Evolutionary conservation across 306 rosid genomes (phyloP).

Genomic region (Prunus padus): DNA sequence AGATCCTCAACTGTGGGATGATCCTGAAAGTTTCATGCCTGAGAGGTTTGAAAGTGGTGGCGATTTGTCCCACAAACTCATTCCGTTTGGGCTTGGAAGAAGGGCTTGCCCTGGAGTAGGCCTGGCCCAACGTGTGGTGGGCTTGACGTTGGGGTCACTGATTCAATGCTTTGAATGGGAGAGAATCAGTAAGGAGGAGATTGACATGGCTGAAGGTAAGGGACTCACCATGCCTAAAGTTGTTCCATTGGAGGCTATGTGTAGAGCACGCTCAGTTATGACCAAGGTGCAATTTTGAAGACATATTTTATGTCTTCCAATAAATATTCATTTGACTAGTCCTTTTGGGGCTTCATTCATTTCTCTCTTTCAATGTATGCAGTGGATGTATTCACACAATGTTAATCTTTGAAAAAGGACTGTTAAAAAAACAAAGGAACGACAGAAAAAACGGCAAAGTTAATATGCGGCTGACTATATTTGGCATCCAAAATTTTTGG

Average conservation of each 20-base stretch:
- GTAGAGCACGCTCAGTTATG: constrained; percentile 28
- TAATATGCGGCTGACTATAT: too few species aligned
- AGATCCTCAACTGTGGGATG: constrained; percentile 23
- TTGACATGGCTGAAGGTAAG: constrained; percentile 34
- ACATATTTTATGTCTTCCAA: too few species aligned
- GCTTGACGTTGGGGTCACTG: constrained; percentile 26
- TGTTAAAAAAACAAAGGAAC: too few species aligned
- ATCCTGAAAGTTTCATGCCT: constrained; percentile 14
- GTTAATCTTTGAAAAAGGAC: too few species aligned
- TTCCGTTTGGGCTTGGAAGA: constrained; percentile 29
- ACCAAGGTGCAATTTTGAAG: not conserved
- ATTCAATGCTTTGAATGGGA: constrained; percentile 32
- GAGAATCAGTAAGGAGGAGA: constrained; percentile 20
- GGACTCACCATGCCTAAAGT: constrained; percentile 32
- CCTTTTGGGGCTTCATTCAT: too few species aligned
- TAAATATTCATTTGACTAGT: too few species aligned
- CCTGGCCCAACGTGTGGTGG: constrained; percentile 21
- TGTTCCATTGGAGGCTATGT: constrained; percentile 26
- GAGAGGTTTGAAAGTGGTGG: constrained; percentile 13
- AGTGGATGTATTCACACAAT: too few species aligned
- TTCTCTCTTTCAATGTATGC: too few species aligned
- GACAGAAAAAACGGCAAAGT: too few species aligned
- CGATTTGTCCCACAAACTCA: not conserved
- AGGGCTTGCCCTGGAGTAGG: constrained; percentile 32
- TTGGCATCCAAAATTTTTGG: too few species aligned